These are phyloP conservation scores for Akebia trifoliata DNA, from an alignment of 164 flowering plant genomes.

Conservation along the genomic window DNA sequence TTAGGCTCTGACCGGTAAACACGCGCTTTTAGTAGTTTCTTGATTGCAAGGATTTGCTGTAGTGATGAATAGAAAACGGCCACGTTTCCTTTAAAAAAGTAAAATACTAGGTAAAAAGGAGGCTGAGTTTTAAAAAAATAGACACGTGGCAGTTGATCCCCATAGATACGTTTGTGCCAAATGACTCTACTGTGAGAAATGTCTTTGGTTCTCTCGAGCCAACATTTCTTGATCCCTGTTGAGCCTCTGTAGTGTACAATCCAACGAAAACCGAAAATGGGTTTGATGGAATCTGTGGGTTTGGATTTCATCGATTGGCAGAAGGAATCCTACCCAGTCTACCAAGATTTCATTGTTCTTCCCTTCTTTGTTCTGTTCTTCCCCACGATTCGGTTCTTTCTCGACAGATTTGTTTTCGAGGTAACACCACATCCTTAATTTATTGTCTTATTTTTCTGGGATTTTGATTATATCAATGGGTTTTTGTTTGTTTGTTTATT, in stretches of 20 bases:
- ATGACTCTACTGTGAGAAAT: too few relatives aligned
- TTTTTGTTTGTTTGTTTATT: conserved; percentile 7
- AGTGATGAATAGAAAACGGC: too few relatives aligned
- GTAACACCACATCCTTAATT: conserved; percentile 28
- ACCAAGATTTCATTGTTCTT: conserved; percentile 53
- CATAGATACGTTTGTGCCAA: too few relatives aligned
- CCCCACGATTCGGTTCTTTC: conserved; percentile 63
- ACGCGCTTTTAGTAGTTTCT: too few relatives aligned
- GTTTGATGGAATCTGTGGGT: conserved; percentile 22
- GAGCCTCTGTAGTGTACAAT: neutral
- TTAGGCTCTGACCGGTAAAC: too few relatives aligned
- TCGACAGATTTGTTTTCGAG: conserved; percentile 82
- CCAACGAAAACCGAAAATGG: conserved; percentile 26
- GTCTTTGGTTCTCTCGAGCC: neutral
- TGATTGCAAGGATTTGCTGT: too few relatives aligned
- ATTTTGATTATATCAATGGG: neutral
- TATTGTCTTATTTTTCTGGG: neutral
- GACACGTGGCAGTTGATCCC: too few relatives aligned
- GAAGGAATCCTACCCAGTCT: conserved; percentile 58
- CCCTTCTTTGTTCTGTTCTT: conserved; percentile 67
- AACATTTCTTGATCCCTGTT: neutral
- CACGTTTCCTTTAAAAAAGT: too few relatives aligned
- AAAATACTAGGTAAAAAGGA: too few relatives aligned
- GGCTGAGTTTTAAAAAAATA: too few relatives aligned
- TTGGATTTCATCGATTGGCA: conserved; percentile 45